A percentile compares a stretch with the other conserved stretches of the same genome.
Conservation (phyloP, 2,329 filamentous ascomycete species). For the Calonectria pseudoreteaudii region DNA sequence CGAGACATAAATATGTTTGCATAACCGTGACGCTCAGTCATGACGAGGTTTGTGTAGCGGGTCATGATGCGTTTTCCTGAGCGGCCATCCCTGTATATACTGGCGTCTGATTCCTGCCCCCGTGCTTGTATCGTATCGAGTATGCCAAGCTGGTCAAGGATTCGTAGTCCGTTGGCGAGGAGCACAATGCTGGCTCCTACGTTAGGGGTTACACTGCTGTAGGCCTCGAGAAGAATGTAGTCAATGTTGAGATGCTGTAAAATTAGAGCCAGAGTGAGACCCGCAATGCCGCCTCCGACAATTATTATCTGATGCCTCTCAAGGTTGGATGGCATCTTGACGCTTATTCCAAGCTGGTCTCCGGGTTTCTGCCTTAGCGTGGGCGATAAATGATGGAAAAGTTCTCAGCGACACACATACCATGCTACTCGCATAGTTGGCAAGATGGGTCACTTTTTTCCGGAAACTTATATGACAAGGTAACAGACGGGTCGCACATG, state of each 20-base stretch:
- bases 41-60: neutral
- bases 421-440: neutral
- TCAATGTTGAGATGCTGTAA: neutral
- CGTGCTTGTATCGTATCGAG: neutral
- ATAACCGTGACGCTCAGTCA: neutral
- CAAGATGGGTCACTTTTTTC: neutral
- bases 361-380: neutral
- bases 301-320: neutral
- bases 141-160: neutral
- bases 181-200: neutral
- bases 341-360: neutral
- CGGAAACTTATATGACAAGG: neutral
- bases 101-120: neutral
- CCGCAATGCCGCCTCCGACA: neutral
- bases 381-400: neutral
- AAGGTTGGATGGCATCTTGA: neutral
- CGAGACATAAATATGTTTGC: neutral
- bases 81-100: neutral
- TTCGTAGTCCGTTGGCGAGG: neutral
- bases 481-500: neutral
- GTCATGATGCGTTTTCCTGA: neutral
- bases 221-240: neutral
- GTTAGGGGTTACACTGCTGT: neutral
- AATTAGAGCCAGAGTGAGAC: neutral
- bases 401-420: neutral